A percentile compares a stretch with the other conserved stretches of the same genome.
Evolutionary conservation across 768 basidiomycete species (phyloP).

Genomic region (Hirschioporus abietinus): DNA sequence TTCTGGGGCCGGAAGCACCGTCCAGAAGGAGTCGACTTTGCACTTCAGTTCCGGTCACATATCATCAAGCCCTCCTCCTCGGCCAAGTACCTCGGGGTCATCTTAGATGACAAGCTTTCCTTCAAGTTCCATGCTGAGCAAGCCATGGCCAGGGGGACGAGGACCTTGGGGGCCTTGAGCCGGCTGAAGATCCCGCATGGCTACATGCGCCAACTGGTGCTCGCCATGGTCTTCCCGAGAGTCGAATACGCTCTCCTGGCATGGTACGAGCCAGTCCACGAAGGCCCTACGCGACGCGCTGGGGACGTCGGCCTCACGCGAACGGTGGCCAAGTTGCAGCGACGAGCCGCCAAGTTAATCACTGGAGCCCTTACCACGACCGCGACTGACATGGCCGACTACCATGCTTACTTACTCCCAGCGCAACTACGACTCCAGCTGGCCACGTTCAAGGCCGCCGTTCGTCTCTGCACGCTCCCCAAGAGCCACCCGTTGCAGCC

Average conservation of each 20-base stretch:
- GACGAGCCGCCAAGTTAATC: slow-evolving; percentile 14
- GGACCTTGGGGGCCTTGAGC: neutral
- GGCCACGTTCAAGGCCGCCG: slow-evolving; percentile 2
- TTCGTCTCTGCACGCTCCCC: slow-evolving; percentile 14
- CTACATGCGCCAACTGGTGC: neutral
- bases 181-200: neutral
- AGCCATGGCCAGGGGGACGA: slow-evolving; percentile 3
- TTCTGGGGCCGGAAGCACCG: slow-evolving; percentile 1
- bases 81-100: slow-evolving; percentile 13
- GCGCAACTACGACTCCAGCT: slow-evolving; percentile 6
- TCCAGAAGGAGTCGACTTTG: neutral
- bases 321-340: slow-evolving; percentile 14
- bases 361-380: slow-evolving; percentile 18
- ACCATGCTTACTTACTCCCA: slow-evolving; percentile 10
- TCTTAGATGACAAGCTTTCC: slow-evolving; percentile 11
- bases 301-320: slow-evolving; percentile 1
- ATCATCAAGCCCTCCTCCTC: slow-evolving; percentile 5
- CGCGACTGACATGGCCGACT: slow-evolving; percentile 11
- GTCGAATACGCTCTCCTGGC: neutral
- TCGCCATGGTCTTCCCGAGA: neutral
- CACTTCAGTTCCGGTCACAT: slow-evolving; percentile 3
- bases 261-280: neutral
- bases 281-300: accelerated
- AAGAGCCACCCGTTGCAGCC: slow-evolving; percentile 9
- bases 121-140: slow-evolving; percentile 14